phyloP scores from a whole-genome alignment of 202 grass and related monocot genomes.

The Saccharum hybrid region DNA sequence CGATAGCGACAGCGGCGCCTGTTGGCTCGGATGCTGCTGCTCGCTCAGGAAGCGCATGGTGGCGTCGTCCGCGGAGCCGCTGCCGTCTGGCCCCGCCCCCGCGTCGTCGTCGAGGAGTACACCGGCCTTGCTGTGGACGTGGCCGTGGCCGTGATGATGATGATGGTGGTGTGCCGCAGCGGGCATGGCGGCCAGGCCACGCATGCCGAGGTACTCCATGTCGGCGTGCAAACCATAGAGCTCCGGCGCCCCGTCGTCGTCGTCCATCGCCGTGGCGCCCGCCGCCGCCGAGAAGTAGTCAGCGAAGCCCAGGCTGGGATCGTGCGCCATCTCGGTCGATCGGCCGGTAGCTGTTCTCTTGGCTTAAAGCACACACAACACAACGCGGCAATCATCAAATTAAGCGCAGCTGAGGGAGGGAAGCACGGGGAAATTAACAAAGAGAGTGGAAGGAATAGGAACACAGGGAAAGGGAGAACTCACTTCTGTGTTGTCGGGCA shows the following conservation, averaged over 20 bases:
- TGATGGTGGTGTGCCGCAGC: conserved; percentile 4
- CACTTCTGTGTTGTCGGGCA: conserved; percentile 43
- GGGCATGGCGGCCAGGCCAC: conserved; percentile 44
- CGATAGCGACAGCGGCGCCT: conserved; percentile 74
- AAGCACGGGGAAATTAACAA: not conserved
- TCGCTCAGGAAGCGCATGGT: conserved; percentile 55
- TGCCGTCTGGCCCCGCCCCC: not conserved
- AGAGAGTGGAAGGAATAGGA: conserved; percentile 11
- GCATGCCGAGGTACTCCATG: conserved; percentile 75
- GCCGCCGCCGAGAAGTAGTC: conserved; percentile 54
- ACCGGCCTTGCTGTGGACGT: conserved; percentile 32
- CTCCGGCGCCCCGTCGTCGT: conserved; percentile 57
- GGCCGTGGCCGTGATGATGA: not conserved
- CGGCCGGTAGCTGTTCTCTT: not conserved
- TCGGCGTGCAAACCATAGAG: conserved; percentile 66
- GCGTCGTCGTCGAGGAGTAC: conserved; percentile 22
- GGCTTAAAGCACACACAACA: conserved; percentile 13
- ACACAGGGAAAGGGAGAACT: conserved; percentile 32
- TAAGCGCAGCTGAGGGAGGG: not conserved
- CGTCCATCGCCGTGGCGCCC: conserved; percentile 49
- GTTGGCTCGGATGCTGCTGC: conserved; percentile 32
- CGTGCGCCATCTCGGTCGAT: conserved; percentile 58
- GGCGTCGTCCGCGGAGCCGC: not conserved
- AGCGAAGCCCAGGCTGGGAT: conserved; percentile 57
- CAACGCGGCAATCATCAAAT: not conserved